Base-by-base conservation (phyloP, 1,284 basidiomycete genomes). In the Boletus sp. region DNA sequence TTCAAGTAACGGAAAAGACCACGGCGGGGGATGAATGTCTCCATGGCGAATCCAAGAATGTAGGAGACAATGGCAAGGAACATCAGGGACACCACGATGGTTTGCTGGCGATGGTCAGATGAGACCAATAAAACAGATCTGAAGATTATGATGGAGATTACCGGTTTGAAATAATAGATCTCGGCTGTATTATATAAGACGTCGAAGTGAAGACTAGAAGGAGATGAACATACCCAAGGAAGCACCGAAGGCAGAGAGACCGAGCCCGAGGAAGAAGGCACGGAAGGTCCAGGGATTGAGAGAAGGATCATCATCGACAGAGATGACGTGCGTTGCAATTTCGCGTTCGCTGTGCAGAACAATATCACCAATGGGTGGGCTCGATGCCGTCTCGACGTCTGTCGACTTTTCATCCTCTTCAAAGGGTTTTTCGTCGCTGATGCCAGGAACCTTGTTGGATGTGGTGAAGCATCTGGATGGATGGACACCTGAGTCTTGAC, bases 81-180 rank as follows among this genome's bases (percentile, higher is more conserved):
- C 73, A 74, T 72, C 49, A 73, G 73, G 1, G 75, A 88, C 56
- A 77, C 84, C 63, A 66, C 74, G 67, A 76, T 80, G 54, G 75
- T 78, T 79, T 83, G 81, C 75, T 72, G 15, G 11, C 0, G 33
- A 48, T 4, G 5, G 35, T 2, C 7, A 39, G n/a, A 55, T 55
- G 15, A 55, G 55, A 60, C 12, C 9, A 27, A 29, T 9, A 27
- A 3, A 18, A 27, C 2, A 18, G 8, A 29, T 27, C 22, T 9
- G 4, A 27, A 11, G 27, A 27, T 12, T 2, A 22, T 24, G 22
- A 39, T 4, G 24, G 35, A 3, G 6, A 62, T 51, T 41, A 73
- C 70, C 3, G 83, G 83, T 75, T 85, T 85, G 71, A 86, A 86
- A 56, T 84, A 86, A 64, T 84, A 85, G 35, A 86, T 85, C 51